These are phyloP conservation scores for Fusarium sp. DNA, from an alignment of 2,329 filamentous ascomycete species.

Conservation along the genomic window DNA sequence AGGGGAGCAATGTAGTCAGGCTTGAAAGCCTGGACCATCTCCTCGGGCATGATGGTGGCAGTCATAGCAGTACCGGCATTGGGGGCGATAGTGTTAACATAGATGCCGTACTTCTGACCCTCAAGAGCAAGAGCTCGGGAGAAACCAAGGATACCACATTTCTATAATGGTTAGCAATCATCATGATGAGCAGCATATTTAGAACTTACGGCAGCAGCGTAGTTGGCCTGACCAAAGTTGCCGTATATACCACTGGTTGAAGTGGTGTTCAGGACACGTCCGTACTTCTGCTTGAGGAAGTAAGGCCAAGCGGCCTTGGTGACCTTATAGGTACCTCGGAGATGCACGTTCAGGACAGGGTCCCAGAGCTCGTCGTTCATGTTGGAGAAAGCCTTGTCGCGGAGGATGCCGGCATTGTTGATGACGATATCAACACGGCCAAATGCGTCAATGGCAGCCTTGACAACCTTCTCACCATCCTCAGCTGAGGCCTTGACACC, in stretches of 20 bases:
- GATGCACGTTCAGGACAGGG: constrained; percentile 89
- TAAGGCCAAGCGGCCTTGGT: constrained; percentile 98
- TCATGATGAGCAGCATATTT: background rate
- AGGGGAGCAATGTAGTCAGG: constrained; percentile 97
- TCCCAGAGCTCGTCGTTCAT: constrained; percentile 97
- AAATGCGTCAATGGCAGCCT: constrained; percentile 91
- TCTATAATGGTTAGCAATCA: constrained; percentile 57
- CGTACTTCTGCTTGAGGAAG: constrained; percentile 98
- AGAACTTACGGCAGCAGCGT: constrained; percentile 80
- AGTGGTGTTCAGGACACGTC: constrained; percentile 95
- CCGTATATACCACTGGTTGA: constrained; percentile 98
- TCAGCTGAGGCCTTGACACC: constrained; percentile 94
- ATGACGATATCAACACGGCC: constrained; percentile 94
- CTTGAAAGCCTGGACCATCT: constrained; percentile 99
- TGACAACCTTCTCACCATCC: constrained; percentile 90
- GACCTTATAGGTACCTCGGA: constrained; percentile 94
- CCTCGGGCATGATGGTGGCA: constrained; percentile 90
- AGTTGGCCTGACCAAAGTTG: constrained; percentile 99
- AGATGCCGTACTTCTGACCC: constrained; percentile 97
- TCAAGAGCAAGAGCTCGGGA: constrained; percentile 92
- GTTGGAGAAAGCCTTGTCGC: constrained; percentile 97
- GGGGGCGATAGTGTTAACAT: constrained; percentile 96
- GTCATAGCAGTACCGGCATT: constrained; percentile 98
- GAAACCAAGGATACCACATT: constrained; percentile 93
- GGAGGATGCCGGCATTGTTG: constrained; percentile 98